These are phyloP conservation scores for Pinus tabuliformis DNA, from an alignment of 75 land plant species.

Conservation along the genomic window DNA sequence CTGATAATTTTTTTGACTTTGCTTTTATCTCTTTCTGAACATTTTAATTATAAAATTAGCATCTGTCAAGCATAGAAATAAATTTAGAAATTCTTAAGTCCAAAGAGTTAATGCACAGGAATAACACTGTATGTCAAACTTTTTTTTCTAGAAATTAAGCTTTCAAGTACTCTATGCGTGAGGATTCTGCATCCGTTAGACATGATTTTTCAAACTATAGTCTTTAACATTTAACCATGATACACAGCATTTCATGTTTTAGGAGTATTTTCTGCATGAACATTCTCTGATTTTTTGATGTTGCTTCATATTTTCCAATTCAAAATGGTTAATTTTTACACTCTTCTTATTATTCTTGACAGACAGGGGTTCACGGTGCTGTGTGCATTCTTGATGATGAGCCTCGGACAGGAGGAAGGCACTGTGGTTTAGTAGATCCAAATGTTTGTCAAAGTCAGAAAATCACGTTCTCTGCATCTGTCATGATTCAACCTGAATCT, in stretches of 20 bases:
- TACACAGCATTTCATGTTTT: not conserved
- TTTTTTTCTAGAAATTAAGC: not conserved
- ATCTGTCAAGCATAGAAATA: not conserved
- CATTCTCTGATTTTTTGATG: not conserved
- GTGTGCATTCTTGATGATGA: constrained; percentile 97
- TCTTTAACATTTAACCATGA: not conserved
- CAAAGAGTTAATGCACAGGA: not conserved
- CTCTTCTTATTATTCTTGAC: constrained; percentile 5
- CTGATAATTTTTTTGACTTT: not conserved
- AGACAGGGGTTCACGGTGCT: constrained; percentile 92
- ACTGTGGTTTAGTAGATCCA: constrained; percentile 83
- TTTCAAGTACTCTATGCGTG: not conserved
- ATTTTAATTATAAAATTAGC: not conserved
- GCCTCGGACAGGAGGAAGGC: constrained; percentile 71
- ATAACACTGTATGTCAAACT: not conserved
- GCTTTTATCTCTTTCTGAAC: not conserved
- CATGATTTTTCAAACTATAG: too few relatives aligned
- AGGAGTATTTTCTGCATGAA: not conserved
- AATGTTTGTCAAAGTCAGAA: constrained; percentile 70
- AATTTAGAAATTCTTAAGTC: not conserved
- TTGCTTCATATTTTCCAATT: not conserved
- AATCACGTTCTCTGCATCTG: constrained; percentile 83
- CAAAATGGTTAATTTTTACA: not conserved
- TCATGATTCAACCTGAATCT: constrained; percentile 94
- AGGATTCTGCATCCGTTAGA: too few relatives aligned